Base-by-base conservation (phyloP, 352 stramenopile genomes). In the Labyrinthula sp. region DNA sequence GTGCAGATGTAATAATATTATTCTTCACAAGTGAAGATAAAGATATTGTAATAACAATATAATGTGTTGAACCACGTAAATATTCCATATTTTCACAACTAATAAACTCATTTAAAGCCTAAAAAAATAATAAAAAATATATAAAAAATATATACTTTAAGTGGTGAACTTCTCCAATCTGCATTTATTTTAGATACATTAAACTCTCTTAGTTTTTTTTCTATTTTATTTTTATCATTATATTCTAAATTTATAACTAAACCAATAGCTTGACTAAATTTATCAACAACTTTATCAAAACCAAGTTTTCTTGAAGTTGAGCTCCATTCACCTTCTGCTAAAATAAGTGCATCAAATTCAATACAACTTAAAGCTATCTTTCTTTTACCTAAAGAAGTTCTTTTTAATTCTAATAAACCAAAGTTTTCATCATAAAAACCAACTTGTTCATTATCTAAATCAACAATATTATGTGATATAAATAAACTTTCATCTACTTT, bases 41-140 rank as follows among this genome's bases (percentile, higher is more conserved):
- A n/a, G n/a, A n/a, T n/a, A 82, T 67, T 3, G 72, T 79, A 68
- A 78, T 78, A 5, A 82, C 72, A 23, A 82, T 54, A 57, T 82
- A 82, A 57, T 82, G 72, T 62, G 77, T 76, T 45, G 77, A 69
- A 26, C 71, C 72, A 17, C 69, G 68, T 57, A 79, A 78, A 61
- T 82, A 82, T 56, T 79, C 72, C 28, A 79, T 67, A 40, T 79
- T 79, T 59, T 82, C 72, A 8, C 79, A 48, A 47, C 79, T 68
- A 17, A 82, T 62, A n/a, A n/a, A n/a, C n/a, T n/a, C n/a, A n/a
- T n/a, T n/a, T n/a, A n/a, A n/a, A n/a, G n/a, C n/a, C n/a, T n/a
- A n/a, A n/a, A n/a, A n/a, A n/a, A n/a, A n/a, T n/a, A n/a, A n/a
- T n/a, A n/a, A n/a, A n/a, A n/a, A n/a, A n/a, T n/a, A n/a, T n/a